These are phyloP conservation scores for Aspergillus sp. DNA, from an alignment of 2,329 filamentous ascomycete genomes.

Conservation along the genomic window DNA sequence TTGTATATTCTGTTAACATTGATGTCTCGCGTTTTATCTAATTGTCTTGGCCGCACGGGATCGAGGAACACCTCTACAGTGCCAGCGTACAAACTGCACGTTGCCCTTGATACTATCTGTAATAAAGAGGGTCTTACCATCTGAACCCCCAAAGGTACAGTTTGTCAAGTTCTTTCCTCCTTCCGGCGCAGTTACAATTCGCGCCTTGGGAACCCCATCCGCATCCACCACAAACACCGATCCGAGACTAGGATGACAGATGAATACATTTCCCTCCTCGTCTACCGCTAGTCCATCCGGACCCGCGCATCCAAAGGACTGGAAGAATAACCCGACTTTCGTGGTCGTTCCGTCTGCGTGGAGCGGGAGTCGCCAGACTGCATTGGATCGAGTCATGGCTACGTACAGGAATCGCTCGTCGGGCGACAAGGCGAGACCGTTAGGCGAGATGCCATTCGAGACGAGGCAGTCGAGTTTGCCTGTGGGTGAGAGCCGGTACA, in stretches of 20 bases:
- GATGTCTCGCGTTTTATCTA: not conserved
- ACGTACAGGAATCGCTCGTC: slow-evolving; percentile 44
- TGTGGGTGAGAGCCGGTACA: slow-evolving; percentile 37
- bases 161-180: slow-evolving; percentile 41
- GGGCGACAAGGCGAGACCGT: slow-evolving; percentile 39
- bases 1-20: not conserved
- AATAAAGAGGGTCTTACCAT: slow-evolving; percentile 41
- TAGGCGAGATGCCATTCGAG: slow-evolving; percentile 41
- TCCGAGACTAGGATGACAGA: slow-evolving; percentile 38
- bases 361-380: slow-evolving; percentile 44
- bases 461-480: slow-evolving; percentile 41
- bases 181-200: slow-evolving; percentile 32
- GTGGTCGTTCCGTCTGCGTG: slow-evolving; percentile 41
- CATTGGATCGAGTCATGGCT: slow-evolving; percentile 36
- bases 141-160: slow-evolving; percentile 42
- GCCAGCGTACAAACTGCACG: slow-evolving; percentile 18
- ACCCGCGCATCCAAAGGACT: slow-evolving; percentile 42
- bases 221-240: slow-evolving; percentile 40
- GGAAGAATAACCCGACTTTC: slow-evolving; percentile 42
- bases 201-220: slow-evolving; percentile 38
- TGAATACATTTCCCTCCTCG: slow-evolving; percentile 40
- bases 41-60: not conserved
- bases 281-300: slow-evolving; percentile 43
- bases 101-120: slow-evolving; percentile 42
- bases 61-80: slow-evolving; percentile 12